Conservation (phyloP, 768 basidiomycete genomes). For the Termitomyces sp. region DNA sequence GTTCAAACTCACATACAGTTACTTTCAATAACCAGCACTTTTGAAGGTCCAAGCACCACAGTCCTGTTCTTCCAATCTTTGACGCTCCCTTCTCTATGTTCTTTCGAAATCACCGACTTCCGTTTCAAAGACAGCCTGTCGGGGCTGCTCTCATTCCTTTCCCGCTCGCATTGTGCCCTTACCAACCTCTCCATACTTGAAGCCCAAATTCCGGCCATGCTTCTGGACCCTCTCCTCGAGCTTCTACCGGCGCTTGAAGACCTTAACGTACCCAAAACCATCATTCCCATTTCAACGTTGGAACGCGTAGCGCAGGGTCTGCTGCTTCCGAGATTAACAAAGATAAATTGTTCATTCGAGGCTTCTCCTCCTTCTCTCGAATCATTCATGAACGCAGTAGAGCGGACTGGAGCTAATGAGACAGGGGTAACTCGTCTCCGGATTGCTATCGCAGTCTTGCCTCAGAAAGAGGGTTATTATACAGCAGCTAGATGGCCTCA, state of each 20-base stretch:
- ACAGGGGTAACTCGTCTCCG: neutral
- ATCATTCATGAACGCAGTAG: constrained; percentile 4
- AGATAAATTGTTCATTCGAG: neutral
- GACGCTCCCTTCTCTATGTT: neutral
- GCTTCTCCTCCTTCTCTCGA: neutral
- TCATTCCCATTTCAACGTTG: neutral
- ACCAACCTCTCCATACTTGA: neutral
- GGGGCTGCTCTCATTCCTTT: neutral
- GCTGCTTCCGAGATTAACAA: neutral
- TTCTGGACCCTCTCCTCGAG: neutral
- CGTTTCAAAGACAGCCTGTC: neutral
- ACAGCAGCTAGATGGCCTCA: neutral
- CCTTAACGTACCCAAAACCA: neutral
- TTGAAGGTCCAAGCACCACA: neutral
- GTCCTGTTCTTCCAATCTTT: neutral
- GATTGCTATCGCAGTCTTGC: neutral
- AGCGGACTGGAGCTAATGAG: neutral
- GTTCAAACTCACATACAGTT: neutral
- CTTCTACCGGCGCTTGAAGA: neutral
- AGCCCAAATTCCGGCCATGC: neutral
- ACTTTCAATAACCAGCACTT: neutral
- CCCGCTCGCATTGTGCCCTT: neutral
- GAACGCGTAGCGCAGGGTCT: neutral
- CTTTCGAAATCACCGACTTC: neutral
- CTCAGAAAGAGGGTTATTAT: neutral